Evolutionary conservation across 805 yeast species (phyloP), one percentile per base, ranked within the genome.

Genomic region (Suhomyces tanzawaensis): DNA sequence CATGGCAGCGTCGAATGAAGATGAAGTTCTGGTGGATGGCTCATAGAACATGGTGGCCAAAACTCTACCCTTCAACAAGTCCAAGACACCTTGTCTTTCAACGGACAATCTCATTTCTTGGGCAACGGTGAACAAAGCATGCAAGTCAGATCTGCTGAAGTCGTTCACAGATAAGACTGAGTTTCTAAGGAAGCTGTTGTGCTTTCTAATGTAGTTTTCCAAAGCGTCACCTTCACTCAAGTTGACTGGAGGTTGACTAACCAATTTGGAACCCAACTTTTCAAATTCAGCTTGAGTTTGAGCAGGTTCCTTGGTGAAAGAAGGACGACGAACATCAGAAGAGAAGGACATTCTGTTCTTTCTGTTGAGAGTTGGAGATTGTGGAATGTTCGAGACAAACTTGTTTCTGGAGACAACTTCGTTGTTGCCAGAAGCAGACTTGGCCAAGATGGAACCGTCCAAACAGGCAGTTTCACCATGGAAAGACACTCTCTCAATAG

Each of bases 1-100:
- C 99, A 93, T 93, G 44, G 99, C 99, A 53, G 96, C 96, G 63
- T 93, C 96, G 62, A 95, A 95, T 1, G 98, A 93, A 16, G 97
- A 81, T 14, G 95, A 80, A 23, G 99, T 93, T 69, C 99, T 80
- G 27, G 99, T 95, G 4, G 96, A 88, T 51, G 99, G 99, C 72
- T 93, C 99, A 65, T 89, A 93, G 74, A 93, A 93, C 73, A 93
- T 82, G 8, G 98, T 95, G 33, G 96, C 87, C 56, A 93, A 74
- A 39, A 93, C 81, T 55, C 95, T 82, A 43, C 98, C 96, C 63
- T 82, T 79, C 70, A 93, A 77, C 45, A 93, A 66, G 63, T 91
- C 96, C 58, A 93, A 72, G 38, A 88, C 95, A 55, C 99, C 99
- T 57, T 82, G 85, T 70, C 98, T 85, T 71, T 91, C 97, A 44